Evolutionary conservation across 2,329 filamentous ascomycete species (phyloP), one percentile per base, ranked within the genome.

Genomic region (Trichophyton mentagrophytes): DNA sequence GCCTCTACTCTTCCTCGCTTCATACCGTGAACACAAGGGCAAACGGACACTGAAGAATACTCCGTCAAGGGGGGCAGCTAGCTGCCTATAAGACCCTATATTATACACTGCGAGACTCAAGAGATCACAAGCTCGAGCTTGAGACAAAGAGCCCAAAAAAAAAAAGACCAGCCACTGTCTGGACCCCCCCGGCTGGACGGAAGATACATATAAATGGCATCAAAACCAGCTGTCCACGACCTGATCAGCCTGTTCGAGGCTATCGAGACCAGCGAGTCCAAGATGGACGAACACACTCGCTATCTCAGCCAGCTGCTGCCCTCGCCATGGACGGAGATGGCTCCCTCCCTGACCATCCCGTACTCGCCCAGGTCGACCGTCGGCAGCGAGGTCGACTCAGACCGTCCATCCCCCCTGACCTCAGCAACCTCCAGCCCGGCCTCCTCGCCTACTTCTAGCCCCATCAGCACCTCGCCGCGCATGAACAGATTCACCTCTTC

Each of bases 271-370:
- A 55, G 38, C n/a, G 47, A 30, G 46, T 22, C 13, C 57, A 63
- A n/a, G 59, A 65, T 64, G 63, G 44, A 53, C 17, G 33, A 59
- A 20, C 38, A 60, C 33, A 63, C 56, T 53, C 9, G 38, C 60
- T 15, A 47, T 9, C 51, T 51, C 44, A 15, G 40, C 25, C 25
- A 38, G 3, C 60, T 67, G 22, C 62, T 64, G 36, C 66, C 66
- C 58, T 65, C 69, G 47, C 63, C 71, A 60, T 64, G 66, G 67
- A 62, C 69, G 60, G 60, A 70, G 64, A 68, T 69, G 57, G 66
- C 67, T 60, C 60, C 66, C 56, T 67, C 69, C 42, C 65, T 73
- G 30, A 67, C 67, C 62, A 71, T 71, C 46, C 67, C 70, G 7
- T 71, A 72, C 64, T 64, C 63, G 59, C 61, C 64, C 61, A 59